Conservation (phyloP, 1,284 basidiomycete species). For the Tilletia caries region DNA sequence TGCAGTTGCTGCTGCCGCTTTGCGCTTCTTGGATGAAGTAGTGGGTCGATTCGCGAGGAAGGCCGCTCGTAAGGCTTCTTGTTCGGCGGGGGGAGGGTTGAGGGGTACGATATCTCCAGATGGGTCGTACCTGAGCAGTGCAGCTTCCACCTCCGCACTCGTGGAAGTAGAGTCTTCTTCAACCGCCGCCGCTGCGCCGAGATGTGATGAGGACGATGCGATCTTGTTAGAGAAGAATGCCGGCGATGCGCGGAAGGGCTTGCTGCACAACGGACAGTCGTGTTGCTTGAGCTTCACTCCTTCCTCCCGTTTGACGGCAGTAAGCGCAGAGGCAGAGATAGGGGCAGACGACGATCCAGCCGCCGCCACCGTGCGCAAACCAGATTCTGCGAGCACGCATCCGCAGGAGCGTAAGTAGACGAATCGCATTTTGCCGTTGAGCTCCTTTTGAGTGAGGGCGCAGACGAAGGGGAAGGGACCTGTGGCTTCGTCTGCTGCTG, state of each 20-base stretch:
- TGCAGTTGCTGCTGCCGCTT: neutral
- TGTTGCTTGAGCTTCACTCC: neutral
- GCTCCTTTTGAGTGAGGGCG: slow-evolving; percentile 41
- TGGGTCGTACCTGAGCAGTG: neutral
- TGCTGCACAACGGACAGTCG: slow-evolving; percentile 37
- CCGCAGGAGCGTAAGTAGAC: slow-evolving; percentile 44
- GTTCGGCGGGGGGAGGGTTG: slow-evolving; percentile 29
- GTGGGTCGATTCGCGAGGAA: slow-evolving; percentile 18
- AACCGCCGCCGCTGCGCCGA: slow-evolving; percentile 14
- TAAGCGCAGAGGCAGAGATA: neutral
- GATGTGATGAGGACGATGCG: neutral
- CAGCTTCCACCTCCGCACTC: neutral
- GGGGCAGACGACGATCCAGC: neutral
- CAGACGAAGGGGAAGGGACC: slow-evolving; percentile 38
- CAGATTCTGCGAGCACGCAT: slow-evolving; percentile 41
- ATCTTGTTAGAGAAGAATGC: slow-evolving; percentile 7
- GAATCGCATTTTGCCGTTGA: slow-evolving; percentile 47
- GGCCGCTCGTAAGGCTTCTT: slow-evolving; percentile 28
- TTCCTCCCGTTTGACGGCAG: neutral
- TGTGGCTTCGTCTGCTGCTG: neutral
- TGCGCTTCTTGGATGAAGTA: neutral
- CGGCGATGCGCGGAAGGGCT: slow-evolving; percentile 26
- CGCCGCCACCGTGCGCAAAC: slow-evolving; percentile 26
- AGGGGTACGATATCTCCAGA: slow-evolving; percentile 32
- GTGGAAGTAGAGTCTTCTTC: slow-evolving; percentile 17